A percentile compares a stretch with the other conserved stretches of the same genome.
Conservation (phyloP, 2,329 filamentous ascomycete genomes). For the Torrubiellomyces zombiae region DNA sequence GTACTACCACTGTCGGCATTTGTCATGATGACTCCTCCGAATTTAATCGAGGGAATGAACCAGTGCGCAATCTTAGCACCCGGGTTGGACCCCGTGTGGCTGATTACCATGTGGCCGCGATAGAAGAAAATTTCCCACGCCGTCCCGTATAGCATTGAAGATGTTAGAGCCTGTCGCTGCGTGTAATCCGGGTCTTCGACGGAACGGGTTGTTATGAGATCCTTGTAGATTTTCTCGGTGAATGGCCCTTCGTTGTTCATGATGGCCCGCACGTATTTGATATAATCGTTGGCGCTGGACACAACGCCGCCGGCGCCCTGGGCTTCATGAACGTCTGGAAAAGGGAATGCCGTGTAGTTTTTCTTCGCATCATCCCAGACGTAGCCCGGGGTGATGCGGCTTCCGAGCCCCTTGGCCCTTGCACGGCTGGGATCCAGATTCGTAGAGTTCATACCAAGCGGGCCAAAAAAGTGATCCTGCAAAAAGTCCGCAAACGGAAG, state of each 20-base stretch:
- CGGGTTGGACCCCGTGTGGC: conserved; percentile 10
- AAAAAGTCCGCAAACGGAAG: conserved; percentile 7
- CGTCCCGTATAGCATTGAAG: conserved; percentile 6
- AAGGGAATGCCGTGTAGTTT: not conserved
- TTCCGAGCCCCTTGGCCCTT: conserved; percentile 3
- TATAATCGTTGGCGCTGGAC: conserved; percentile 9
- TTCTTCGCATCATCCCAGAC: conserved; percentile 2
- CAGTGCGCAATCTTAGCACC: conserved; percentile 11
- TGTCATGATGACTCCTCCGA: conserved; percentile 11
- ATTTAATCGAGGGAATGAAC: conserved; percentile 11
- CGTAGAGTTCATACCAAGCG: conserved; percentile 10
- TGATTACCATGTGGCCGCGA: conserved; percentile 7
- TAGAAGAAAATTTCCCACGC: conserved; percentile 11
- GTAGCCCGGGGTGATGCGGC: conserved; percentile 4
- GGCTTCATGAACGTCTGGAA: conserved; percentile 7
- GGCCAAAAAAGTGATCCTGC: conserved; percentile 7
- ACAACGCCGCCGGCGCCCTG: conserved; percentile 12
- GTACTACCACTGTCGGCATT: conserved; percentile 8
- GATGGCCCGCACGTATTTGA: conserved; percentile 10
- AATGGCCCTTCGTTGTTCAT: conserved; percentile 7
- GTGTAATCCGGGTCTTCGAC: conserved; percentile 5
- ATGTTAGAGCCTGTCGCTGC: conserved; percentile 4
- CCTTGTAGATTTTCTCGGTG: conserved; percentile 7
- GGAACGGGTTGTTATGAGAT: conserved; percentile 6
- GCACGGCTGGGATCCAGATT: conserved; percentile 7